phyloP scores from a whole-genome alignment of 805 yeast genomes.

The Starmerella stigmatis region DNA sequence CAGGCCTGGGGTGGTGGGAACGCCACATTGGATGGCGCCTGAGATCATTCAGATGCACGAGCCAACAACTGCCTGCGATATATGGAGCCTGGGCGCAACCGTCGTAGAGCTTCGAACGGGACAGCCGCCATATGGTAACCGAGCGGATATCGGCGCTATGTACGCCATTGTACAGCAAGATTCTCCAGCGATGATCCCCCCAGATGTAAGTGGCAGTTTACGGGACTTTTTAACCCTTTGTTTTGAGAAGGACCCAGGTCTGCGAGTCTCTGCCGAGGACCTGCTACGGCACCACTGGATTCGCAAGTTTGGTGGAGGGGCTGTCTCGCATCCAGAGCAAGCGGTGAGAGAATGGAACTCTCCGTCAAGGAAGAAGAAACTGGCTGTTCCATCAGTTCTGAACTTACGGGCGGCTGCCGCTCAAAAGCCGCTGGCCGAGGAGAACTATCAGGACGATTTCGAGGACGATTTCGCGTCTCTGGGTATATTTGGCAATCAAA shows the following conservation, averaged over 20 bases:
- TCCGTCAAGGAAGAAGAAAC: slow-evolving; percentile 14
- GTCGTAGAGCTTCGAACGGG: slow-evolving; percentile 77
- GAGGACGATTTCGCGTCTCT: slow-evolving; percentile 21
- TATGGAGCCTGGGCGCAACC: slow-evolving; percentile 87
- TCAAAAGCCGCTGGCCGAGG: not conserved
- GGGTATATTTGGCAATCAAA: slow-evolving; percentile 15
- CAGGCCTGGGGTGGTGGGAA: slow-evolving; percentile 48
- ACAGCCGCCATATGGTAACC: slow-evolving; percentile 73
- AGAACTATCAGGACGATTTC: slow-evolving; percentile 8
- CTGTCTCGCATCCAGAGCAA: slow-evolving; percentile 24
- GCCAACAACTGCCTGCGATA: slow-evolving; percentile 76
- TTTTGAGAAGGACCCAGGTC: slow-evolving; percentile 56
- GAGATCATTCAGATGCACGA: slow-evolving; percentile 69
- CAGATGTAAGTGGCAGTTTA: slow-evolving; percentile 33
- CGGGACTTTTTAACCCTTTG: slow-evolving; percentile 56
- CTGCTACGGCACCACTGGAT: slow-evolving; percentile 59
- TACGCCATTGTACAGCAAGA: slow-evolving; percentile 75
- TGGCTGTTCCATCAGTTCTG: slow-evolving; percentile 23
- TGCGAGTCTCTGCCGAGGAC: slow-evolving; percentile 46
- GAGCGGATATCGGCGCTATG: slow-evolving; percentile 65
- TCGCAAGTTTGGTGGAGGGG: slow-evolving; percentile 18
- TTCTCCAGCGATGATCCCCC: slow-evolving; percentile 48
- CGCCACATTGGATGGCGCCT: slow-evolving; percentile 99
- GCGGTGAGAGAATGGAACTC: slow-evolving; percentile 29
- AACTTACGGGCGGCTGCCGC: slow-evolving; percentile 12